phyloP scores from a whole-genome alignment of 2,329 filamentous ascomycete species.

The Fusarium sp. region DNA sequence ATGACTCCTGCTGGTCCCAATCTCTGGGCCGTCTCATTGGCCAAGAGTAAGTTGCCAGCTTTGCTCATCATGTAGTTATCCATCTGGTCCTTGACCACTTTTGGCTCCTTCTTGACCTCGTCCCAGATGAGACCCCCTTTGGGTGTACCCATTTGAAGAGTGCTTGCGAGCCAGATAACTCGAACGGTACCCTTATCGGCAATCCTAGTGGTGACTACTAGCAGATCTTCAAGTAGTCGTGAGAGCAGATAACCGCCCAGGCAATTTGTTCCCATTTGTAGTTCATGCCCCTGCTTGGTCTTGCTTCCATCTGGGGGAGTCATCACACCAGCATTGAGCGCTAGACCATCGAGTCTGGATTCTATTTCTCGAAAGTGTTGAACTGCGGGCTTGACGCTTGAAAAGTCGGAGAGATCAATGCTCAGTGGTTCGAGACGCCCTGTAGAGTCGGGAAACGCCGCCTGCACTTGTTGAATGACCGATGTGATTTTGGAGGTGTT shows the following conservation, averaged over 20 bases:
- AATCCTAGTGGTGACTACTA: constrained; percentile 11
- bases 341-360: constrained; percentile 33
- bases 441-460: constrained; percentile 16
- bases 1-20: constrained; percentile 33
- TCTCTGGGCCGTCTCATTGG: constrained; percentile 27
- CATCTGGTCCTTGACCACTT: constrained; percentile 33
- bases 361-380: constrained; percentile 13
- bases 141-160: constrained; percentile 35
- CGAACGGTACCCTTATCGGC: constrained; percentile 27
- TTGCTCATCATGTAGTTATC: constrained; percentile 47
- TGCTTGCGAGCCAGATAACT: constrained; percentile 39
- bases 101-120: constrained; percentile 26
- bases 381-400: constrained; percentile 18
- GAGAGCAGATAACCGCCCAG: constrained; percentile 36
- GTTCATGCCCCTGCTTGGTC: constrained; percentile 34
- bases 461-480: constrained; percentile 23
- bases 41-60: constrained; percentile 34
- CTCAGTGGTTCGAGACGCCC: constrained; percentile 33
- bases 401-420: constrained; percentile 37
- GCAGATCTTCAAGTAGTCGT: constrained; percentile 21
- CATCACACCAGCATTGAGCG: constrained; percentile 44
- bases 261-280: constrained; percentile 45
- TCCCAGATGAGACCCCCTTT: constrained; percentile 39
- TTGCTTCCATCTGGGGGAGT: constrained; percentile 37
- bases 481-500: constrained; percentile 26